These are phyloP conservation scores for Fusarium longipes DNA, from an alignment of 2,329 filamentous ascomycete genomes.

Conservation along the genomic window DNA sequence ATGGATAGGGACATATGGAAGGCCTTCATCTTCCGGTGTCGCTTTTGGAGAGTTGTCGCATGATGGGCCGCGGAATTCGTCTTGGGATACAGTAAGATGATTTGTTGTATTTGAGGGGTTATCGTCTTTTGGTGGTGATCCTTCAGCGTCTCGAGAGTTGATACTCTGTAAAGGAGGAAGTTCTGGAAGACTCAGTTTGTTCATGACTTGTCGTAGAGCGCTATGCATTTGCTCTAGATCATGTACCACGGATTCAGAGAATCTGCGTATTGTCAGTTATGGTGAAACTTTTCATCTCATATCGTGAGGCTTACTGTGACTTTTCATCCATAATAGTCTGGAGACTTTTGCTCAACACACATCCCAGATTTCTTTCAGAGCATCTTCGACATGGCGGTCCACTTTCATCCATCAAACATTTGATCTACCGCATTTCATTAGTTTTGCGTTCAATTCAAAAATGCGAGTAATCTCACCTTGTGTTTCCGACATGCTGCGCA, in stretches of 20 bases:
- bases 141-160: conserved; percentile 39
- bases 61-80: conserved; percentile 42
- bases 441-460: no score
- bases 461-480: conserved; percentile 46
- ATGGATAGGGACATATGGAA: conserved; percentile 54
- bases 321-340: conserved; percentile 57
- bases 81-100: conserved; percentile 25
- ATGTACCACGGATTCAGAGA: conserved; percentile 39
- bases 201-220: conserved; percentile 42
- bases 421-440: conserved; percentile 48
- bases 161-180: conserved; percentile 38
- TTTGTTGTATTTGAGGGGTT: conserved; percentile 10
- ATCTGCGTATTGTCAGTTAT: background rate
- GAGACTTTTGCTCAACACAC: conserved; percentile 56
- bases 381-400: conserved; percentile 55
- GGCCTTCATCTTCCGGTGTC: conserved; percentile 50
- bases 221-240: conserved; percentile 45
- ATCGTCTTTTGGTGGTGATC: conserved; percentile 41
- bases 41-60: conserved; percentile 48
- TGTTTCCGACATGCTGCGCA: conserved; percentile 56
- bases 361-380: conserved; percentile 51
- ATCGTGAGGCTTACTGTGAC: conserved; percentile 46
- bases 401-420: conserved; percentile 56
- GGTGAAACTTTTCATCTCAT: background rate
- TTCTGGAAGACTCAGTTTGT: conserved; percentile 44